Evolutionary conservation across 495 filamentous ascomycete genomes (phyloP), one percentile per base, ranked within the genome.

Genomic region (Achaetomiella virescens): DNA sequence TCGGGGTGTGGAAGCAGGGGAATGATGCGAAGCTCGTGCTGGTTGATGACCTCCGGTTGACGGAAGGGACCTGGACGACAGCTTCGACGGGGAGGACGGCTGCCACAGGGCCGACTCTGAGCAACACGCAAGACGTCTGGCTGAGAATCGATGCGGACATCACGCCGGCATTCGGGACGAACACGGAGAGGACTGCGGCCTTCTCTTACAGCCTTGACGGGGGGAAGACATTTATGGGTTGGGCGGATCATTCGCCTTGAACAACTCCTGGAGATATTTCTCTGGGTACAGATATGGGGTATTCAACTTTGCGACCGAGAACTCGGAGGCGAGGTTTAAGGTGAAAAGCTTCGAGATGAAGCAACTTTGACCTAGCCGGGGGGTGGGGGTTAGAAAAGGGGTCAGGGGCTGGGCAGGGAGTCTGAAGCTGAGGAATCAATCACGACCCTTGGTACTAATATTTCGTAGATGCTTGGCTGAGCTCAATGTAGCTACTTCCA

Each of bases 131-230:
- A 1, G 52, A 62, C 25, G 50, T 81, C 14, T 80, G 73, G 72
- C 57, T 81, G n/a, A 68, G 73, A 14, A 63, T 72, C 10, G 54
- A 63, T 15, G 71, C 66, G 8, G 70, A 78, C 57, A 71, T 77
- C 55, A 71, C 64, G 17, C 72, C 72, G 1, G 71, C 63, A 24
- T 64, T 69, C 54, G 64, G 60, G 12, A 55, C 53, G 12, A 65
- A 27, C 43, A 56, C 59, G 60, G 52, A 57, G 24, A 58, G 65
- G 8, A 67, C 55, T 21, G 71, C 70, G 12, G 63, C 58, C 1
- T 84, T 83, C 58, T 73, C 67, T 25, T 84, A 81, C 59, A 83
- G 78, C 52, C 58, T 64, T 0, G 78, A 84, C 54, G 80, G 79
- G 0, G 57, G 63, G 0, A 55, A 54, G 7, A 67, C 57, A 1